Evolutionary conservation across 2,329 filamentous ascomycete species (phyloP), one percentile per base, ranked within the genome.

Genomic region (Mariannaea elegans): DNA sequence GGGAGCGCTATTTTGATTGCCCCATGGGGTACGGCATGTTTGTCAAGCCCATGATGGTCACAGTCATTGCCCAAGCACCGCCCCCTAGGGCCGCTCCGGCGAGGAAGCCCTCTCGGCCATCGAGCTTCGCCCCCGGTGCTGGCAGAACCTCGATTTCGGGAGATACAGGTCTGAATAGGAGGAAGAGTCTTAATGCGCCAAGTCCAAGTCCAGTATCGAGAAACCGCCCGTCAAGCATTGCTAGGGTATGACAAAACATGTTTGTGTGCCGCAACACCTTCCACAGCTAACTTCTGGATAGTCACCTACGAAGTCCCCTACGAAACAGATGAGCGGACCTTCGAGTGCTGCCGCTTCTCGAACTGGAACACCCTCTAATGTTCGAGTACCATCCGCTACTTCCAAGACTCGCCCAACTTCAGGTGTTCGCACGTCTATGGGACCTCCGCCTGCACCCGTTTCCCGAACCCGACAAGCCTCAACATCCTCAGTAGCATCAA

Each of bases 1-100:
- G 93, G 62, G 86, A 92, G 73, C 84, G 92, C 18, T 98, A 98
- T 75, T 98, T 97, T 70, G 87, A 94, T 48, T 98, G 94, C 78
- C 84, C 73, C 77, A 89, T 85, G 87, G 92, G 82, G 38, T 82
- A 82, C 65, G 88, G 88, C 72, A 95, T 99, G 87, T 98, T 99
- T 71, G 86, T 97, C 55, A 87, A 92, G 63, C 89, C 92, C 27
- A 80, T 85, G 53, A 89, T 89, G 58, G 82, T 95, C 48, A 84
- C 83, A 12, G 80, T 88, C 64, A 76, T 90, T 52, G 81, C 82
- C 46, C 79, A 86, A 45, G 73, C 82, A 9, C 75, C 80, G 10
- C 64, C 73, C 5, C 65, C 75, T 19, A 80, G 75, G 60, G 74
- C 78, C 8, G 71, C 75, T 10, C 53, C 73, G 9, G 80, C 73